Evolutionary conservation across 495 filamentous ascomycete species (phyloP).

Genomic region (Penicillium malachiteum): DNA sequence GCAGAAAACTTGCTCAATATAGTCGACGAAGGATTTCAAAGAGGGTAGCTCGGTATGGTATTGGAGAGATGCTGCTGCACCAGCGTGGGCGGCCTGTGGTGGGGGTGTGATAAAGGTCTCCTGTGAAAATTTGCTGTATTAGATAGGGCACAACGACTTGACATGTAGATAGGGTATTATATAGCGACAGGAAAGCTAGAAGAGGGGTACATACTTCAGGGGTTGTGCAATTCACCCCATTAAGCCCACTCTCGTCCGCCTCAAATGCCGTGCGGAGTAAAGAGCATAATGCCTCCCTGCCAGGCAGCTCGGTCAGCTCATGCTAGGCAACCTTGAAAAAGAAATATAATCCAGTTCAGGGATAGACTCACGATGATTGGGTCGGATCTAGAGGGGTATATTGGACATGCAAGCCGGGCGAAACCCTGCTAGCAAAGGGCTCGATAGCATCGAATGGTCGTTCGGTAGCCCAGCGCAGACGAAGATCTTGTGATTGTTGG

Average conservation of each 20-base stretch:
- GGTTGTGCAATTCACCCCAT: conserved; percentile 50
- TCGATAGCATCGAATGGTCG: conserved; percentile 53
- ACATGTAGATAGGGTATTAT: too few species aligned
- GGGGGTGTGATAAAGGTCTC: conserved; percentile 65
- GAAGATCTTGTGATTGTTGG: conserved; percentile 67
- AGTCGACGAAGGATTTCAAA: conserved; percentile 55
- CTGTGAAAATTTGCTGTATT: conserved; percentile 31
- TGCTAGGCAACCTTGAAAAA: not conserved
- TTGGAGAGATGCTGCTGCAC: conserved; percentile 63
- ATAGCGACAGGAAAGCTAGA: not conserved
- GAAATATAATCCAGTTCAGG: not conserved
- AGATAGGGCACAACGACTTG: not conserved
- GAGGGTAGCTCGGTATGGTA: conserved; percentile 63
- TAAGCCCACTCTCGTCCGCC: conserved; percentile 5
- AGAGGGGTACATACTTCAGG: conserved; percentile 40
- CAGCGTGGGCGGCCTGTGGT: conserved; percentile 63
- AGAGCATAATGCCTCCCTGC: conserved; percentile 59
- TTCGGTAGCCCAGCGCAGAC: conserved; percentile 74
- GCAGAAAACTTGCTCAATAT: conserved; percentile 60
- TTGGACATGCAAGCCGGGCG: conserved; percentile 81
- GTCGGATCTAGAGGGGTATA: conserved; percentile 56
- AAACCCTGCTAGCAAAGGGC: conserved; percentile 71
- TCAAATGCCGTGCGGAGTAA: conserved; percentile 63
- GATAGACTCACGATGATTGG: conserved; percentile 40
- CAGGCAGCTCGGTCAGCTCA: conserved; percentile 13